phyloP scores from a whole-genome alignment of 345 rosid species.

The Heritiera littoralis region DNA sequence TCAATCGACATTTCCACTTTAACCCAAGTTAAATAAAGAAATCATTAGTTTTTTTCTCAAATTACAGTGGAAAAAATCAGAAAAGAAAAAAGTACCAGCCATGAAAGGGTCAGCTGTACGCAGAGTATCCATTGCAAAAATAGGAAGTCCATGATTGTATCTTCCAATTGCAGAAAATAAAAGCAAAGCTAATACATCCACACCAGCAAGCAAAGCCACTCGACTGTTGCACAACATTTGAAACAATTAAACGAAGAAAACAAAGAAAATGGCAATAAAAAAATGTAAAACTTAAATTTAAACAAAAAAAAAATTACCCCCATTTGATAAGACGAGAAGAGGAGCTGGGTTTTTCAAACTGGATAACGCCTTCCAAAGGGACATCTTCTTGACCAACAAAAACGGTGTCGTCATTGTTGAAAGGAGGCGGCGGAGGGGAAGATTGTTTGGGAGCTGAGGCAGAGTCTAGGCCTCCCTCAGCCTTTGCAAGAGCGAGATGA shows the following conservation, averaged over 20 bases:
- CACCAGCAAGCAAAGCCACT: slow-evolving; percentile 81
- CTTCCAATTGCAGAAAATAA: slow-evolving; percentile 88
- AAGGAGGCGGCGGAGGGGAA: slow-evolving; percentile 33
- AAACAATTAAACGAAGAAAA: not conserved
- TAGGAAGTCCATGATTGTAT: slow-evolving; percentile 78
- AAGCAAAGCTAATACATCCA: slow-evolving; percentile 80
- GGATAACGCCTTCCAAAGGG: slow-evolving; percentile 90
- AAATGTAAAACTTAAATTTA: too few species aligned
- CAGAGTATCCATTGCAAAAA: slow-evolving; percentile 61
- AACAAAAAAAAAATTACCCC: slow-evolving; percentile 46
- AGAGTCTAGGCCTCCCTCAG: slow-evolving; percentile 61
- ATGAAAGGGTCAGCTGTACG: slow-evolving; percentile 95
- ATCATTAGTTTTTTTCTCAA: not conserved
- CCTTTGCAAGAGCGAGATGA: slow-evolving; percentile 51
- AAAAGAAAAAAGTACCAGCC: slow-evolving; percentile 56
- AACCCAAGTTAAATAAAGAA: not conserved
- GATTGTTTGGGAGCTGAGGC: slow-evolving; percentile 41
- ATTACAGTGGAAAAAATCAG: not conserved
- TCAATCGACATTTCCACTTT: slow-evolving; percentile 16
- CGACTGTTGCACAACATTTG: slow-evolving; percentile 46
- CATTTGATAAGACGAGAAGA: slow-evolving; percentile 60
- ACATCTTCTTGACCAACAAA: slow-evolving; percentile 65
- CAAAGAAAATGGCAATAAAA: not conserved
- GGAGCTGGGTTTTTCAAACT: slow-evolving; percentile 66
- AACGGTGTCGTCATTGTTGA: slow-evolving; percentile 42